Conservation (phyloP, 2,329 filamentous ascomycete species). For the Alternaria atra region DNA sequence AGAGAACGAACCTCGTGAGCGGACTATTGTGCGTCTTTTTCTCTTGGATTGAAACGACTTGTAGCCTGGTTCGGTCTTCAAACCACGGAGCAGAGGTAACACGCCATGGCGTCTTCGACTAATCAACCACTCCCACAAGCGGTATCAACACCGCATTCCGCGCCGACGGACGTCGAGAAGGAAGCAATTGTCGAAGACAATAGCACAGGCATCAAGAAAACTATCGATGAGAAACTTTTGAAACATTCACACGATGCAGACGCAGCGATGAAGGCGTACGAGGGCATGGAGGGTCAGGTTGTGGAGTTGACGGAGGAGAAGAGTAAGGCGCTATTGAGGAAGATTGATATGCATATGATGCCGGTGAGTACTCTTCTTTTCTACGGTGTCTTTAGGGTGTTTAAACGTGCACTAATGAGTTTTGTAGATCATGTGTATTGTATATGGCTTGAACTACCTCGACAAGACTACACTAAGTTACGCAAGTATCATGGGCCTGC, state of each 20-base stretch:
- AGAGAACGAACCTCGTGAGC: not conserved
- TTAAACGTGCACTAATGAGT: not conserved
- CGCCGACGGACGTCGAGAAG: conserved; percentile 27
- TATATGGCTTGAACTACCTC: conserved; percentile 68
- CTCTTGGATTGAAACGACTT: not conserved
- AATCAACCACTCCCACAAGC: not conserved
- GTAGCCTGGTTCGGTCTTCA: not conserved
- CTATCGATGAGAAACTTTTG: conserved; percentile 37
- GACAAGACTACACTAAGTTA: conserved; percentile 68
- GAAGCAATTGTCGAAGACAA: conserved; percentile 18
- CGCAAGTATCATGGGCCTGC: conserved; percentile 61
- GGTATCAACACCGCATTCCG: not conserved
- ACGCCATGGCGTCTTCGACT: conserved; percentile 10
- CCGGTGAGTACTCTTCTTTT: conserved; percentile 48
- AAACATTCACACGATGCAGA: conserved; percentile 67
- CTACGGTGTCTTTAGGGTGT: not conserved
- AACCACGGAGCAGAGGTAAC: too few species aligned
- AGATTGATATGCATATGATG: conserved; percentile 70
- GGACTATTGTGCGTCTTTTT: not conserved
- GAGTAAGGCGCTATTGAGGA: conserved; percentile 66
- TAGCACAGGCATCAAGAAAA: conserved; percentile 11
- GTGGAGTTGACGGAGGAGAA: conserved; percentile 65
- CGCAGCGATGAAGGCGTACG: conserved; percentile 67
- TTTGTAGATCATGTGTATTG: conserved; percentile 60
- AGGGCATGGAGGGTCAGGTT: conserved; percentile 58